Evolutionary conservation across 352 stramenopile species (phyloP), one percentile per base, ranked within the genome.

Genomic region (Nothophytophthora sp.): DNA sequence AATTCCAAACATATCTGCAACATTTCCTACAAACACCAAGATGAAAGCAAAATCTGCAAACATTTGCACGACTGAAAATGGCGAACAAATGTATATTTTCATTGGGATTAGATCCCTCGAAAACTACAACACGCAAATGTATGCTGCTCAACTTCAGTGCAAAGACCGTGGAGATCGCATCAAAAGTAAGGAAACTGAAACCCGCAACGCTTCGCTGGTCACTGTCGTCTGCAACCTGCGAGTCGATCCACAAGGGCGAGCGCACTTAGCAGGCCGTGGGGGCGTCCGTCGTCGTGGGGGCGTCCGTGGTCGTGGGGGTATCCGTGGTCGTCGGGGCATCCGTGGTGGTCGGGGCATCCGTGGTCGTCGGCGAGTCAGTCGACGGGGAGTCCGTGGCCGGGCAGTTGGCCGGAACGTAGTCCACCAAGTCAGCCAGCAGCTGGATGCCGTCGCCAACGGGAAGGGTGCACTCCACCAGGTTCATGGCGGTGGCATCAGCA

Each of bases 401-500:
- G 44, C 63, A 72, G n/a, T 55, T 18, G 8, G 37, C 50, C 20
- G 50, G 45, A 33, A 67, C 59, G 49, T 63, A 69, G 63, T 73
- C 53, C n/a, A 70, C 15, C 15, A 73, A 40, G 36, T 73, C 63
- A 6, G 38, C 63, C 0, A 32, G 40, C 5, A 73, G 45, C 34
- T 54, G 56, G 48, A 73, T 73, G 27, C 38, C 11, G 22, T 49
- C 30, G 12, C 63, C 63, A 3, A 70, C 50, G 0, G 63, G 63
- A 28, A 70, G 43, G 40, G 57, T 60, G 50, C 63, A 73, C 43
- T 73, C 63, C 10, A 35, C n/a, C 27, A 66, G 38, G 41, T 54
- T 42, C 34, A 66, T 15, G 29, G 47, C 50, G 22, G 54, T 22
- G 4, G 55, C 41, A 33, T 70, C 46, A 0, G 53, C 47, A 5